Evolutionary conservation across 257 asterid genomes (phyloP).

Genomic region (Plantago major): DNA sequence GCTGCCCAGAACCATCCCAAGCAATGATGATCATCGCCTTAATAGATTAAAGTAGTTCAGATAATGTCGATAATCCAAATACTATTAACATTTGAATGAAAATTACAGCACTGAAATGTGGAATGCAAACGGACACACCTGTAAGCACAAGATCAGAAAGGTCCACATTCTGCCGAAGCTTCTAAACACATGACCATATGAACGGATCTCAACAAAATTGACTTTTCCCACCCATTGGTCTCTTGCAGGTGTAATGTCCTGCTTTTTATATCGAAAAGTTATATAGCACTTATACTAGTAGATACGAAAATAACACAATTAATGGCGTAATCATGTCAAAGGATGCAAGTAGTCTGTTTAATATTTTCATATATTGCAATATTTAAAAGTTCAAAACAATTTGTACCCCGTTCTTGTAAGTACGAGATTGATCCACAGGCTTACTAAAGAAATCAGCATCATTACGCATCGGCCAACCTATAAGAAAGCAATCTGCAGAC

Average conservation of each 20-base stretch:
- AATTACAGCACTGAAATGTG: neutral
- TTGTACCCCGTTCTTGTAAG: conserved; percentile 50
- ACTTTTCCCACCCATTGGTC: conserved; percentile 81
- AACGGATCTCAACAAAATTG: conserved; percentile 89
- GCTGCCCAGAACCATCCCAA: conserved; percentile 77
- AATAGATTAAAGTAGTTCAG: conserved; percentile 20
- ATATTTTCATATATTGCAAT: too few species aligned
- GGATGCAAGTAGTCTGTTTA: neutral
- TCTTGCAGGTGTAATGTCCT: conserved; percentile 49
- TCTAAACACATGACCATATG: conserved; percentile 84
- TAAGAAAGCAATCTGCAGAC: conserved; percentile 81
- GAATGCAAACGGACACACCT: conserved; percentile 53
- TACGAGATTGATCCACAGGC: conserved; percentile 39
- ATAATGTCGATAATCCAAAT: neutral
- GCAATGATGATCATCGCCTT: conserved; percentile 95
- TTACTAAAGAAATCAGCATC: conserved; percentile 88
- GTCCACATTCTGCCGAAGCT: conserved; percentile 97
- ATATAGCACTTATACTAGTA: too few species aligned
- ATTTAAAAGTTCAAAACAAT: conserved; percentile 10
- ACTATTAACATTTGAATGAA: neutral
- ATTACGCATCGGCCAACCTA: conserved; percentile 99
- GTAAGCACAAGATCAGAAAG: conserved; percentile 75
- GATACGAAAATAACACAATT: neutral
- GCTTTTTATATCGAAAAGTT: conserved; percentile 2
- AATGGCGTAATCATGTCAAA: neutral